Percentiles rank a stretch among this genome's conserved stretches.
Conservation (phyloP, 768 basidiomycete genomes). For the Leccinum barrowsii region DNA sequence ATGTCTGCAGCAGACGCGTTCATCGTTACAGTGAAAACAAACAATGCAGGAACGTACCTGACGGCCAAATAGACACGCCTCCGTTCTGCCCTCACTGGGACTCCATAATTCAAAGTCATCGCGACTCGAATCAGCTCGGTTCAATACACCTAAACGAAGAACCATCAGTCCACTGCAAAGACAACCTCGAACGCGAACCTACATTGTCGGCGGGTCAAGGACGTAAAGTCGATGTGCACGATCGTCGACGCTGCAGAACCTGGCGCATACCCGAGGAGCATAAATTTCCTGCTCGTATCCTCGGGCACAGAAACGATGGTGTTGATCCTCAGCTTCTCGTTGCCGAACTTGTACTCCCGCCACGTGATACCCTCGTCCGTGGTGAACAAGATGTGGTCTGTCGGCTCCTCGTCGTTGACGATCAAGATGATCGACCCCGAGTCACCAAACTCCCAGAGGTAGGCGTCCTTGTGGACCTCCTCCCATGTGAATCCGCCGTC, state of each 20-base stretch:
- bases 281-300: constrained; percentile 89
- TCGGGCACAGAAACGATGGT: constrained; percentile 83
- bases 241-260: constrained; percentile 45
- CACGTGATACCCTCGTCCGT: constrained; percentile 86
- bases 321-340: constrained; percentile 68
- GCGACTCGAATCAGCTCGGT: constrained; percentile 63
- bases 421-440: constrained; percentile 92
- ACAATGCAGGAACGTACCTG: constrained; percentile 47
- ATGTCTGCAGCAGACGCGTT: constrained; percentile 46
- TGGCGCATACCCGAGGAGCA: constrained; percentile 69
- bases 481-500: constrained; percentile 98
- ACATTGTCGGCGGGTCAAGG: constrained; percentile 77
- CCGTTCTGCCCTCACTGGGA: constrained; percentile 84
- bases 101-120: constrained; percentile 99
- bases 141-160: constrained; percentile 55
- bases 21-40: neutral
- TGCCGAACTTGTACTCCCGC: constrained; percentile 80
- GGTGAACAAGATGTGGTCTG: constrained; percentile 84
- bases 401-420: constrained; percentile 92
- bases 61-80: constrained; percentile 88
- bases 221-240: constrained; percentile 85
- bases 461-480: constrained; percentile 97
- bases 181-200: constrained; percentile 28
- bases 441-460: constrained; percentile 98
- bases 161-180: neutral